Evolutionary conservation across 169 alveolate genomes (phyloP), one percentile per base, ranked within the genome.

Genomic region (Eimeria acervulina): DNA sequence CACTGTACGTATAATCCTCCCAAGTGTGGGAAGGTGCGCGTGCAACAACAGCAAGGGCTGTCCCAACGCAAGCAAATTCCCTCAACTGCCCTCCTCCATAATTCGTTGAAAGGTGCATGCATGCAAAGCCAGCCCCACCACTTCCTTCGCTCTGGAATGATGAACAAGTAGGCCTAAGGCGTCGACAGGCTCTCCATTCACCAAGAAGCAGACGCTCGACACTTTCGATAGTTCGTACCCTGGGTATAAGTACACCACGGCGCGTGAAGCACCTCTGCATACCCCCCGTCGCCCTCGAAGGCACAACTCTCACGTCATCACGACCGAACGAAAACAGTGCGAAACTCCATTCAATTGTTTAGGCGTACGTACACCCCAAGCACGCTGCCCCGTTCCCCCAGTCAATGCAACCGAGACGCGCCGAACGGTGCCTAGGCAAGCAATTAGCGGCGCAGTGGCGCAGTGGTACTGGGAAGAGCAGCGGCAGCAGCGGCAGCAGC

Each of bases 161-260:
- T 81, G 96, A 23, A 76, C 93, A 42, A 94, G 88, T 2, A 94
- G 90, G 51, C 90, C 80, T 76, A 94, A 28, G 61, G 87, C 93
- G 66, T 94, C 96, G 12, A 81, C 87, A 31, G 93, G 88, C 70
- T 94, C 81, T n/a, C 96, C 96, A 52, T 94, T 94, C 84, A 94
- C 78, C 44, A 61, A 74, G 63, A 94, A 81, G n/a, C 83, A 76
- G 23, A 94, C 96, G 28, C 74, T 83, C 52, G 59, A 59, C 51
- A 94, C 66, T 31, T 59, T 78, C 66, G 96, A 91, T 4, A 92
- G 90, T 38, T 63, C 90, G 63, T 61, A 55, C 59, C 96, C 96
- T 84, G 94, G 12, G 61, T 10, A n/a, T 17, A 12, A 8, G 28
- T 42, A 42, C 63, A 78, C 42, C 42, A 13, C 63, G 26, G 80